Base-by-base conservation (phyloP, 2,329 filamentous ascomycete genomes). In the Botrytis sinoallii region DNA sequence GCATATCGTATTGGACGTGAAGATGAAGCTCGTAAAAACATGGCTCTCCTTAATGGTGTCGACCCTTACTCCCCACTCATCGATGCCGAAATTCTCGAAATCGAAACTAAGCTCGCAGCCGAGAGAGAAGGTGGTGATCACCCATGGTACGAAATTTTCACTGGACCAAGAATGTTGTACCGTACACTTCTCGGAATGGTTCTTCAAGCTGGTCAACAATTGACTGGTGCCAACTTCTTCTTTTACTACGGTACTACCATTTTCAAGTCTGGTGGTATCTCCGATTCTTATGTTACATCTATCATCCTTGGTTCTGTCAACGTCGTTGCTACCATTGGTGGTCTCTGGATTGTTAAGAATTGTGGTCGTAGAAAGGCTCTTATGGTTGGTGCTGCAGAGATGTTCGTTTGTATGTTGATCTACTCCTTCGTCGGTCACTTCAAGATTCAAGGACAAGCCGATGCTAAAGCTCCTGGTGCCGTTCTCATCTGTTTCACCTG, bases 271-370 rank as follows among this genome's bases (percentile, higher is more conserved):
- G 90, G 90, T 1, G 91, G 91, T 77, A 86, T 93, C 61, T 79
- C 81, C 42, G 88, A 93, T 83, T 88, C 87, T 69, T 93, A 91
- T 78, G 83, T 90, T 70, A 92, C 90, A 0, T 89, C 91, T 78
- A 90, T 92, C 77, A 91, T 92, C 74, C 85, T 92, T 32, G 87
- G 87, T 16, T 88, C 86, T 0, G 90, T 93, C 78, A 93, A 93
- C 78, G 89, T 92, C 3, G 85, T 84, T 70, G 90, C 88, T 79
- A 93, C 91, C 3, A 87, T 93, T 75, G 86, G 83, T 55, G 90
- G 90, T 67, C 84, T 93, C 48, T 92, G 87, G 76, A 83, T 93
- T 40, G 88, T 92, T 20, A 88, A 92, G 80, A 87, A 89, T 72
- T 88, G 88, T 63, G 90, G 91, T 64, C 88, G 91, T 46, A 87